These are phyloP conservation scores for Pilobolus umbonatus DNA, from an alignment of 192 early-diverging fungal species.

Conservation along the genomic window DNA sequence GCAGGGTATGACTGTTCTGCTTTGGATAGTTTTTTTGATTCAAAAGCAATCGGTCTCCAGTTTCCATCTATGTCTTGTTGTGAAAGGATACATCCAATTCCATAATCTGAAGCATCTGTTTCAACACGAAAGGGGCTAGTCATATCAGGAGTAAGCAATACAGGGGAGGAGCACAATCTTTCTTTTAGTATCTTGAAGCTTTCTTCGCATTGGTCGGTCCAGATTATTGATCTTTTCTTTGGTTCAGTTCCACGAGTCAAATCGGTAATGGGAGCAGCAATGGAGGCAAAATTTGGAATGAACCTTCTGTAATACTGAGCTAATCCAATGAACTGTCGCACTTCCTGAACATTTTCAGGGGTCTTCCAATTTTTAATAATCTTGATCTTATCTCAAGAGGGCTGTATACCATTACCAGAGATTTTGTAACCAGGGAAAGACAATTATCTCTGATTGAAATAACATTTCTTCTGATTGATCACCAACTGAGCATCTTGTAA, in stretches of 20 bases:
- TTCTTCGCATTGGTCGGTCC: not conserved
- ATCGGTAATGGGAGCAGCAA: slow-evolving; percentile 19
- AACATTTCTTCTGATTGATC: slow-evolving; percentile 9
- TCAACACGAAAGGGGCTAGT: not conserved
- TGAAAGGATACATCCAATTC: not conserved
- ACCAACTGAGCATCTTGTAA: slow-evolving; percentile 16
- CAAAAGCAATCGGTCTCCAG: slow-evolving; percentile 30
- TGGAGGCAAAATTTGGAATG: slow-evolving; percentile 14
- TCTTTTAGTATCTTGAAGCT: not conserved
- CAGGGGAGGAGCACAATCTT: not conserved
- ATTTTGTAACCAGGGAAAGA: slow-evolving; percentile 32
- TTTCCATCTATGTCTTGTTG: slow-evolving; percentile 6
- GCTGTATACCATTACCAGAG: slow-evolving; percentile 15
- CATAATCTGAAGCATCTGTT: slow-evolving; percentile 8
- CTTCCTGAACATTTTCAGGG: slow-evolving; percentile 17
- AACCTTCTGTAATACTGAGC: slow-evolving; percentile 25
- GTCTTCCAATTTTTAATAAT: slow-evolving; percentile 18
- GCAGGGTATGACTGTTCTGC: slow-evolving; percentile 28
- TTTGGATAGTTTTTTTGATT: slow-evolving; percentile 23
- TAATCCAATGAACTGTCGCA: slow-evolving; percentile 24
- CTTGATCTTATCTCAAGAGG: slow-evolving; percentile 21
- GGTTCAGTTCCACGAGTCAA: not conserved
- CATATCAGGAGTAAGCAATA: slow-evolving; percentile 5
- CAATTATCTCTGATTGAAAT: slow-evolving; percentile 12
- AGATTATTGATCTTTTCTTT: not conserved